These are phyloP conservation scores for Mycosphaerella sp. DNA, from an alignment of 2,329 filamentous ascomycete genomes.

Conservation along the genomic window DNA sequence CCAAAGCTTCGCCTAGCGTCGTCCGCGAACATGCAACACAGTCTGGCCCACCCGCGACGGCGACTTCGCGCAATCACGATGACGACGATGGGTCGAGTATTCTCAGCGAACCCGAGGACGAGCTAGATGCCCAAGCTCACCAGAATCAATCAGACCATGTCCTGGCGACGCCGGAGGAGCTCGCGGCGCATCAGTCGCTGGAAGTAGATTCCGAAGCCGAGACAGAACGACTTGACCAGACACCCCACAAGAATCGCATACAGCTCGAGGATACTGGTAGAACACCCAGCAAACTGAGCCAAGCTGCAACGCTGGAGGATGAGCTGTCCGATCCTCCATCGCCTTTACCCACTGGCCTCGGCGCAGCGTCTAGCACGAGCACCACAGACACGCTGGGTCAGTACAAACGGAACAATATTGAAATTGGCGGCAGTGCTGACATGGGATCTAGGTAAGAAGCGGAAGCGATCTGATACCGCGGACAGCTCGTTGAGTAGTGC, in stretches of 20 bases:
- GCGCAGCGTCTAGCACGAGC: conserved; percentile 31
- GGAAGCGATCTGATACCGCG: conserved; percentile 41
- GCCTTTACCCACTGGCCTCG: conserved; percentile 27
- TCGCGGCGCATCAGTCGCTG: conserved; percentile 24
- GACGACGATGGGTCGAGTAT: conserved; percentile 65
- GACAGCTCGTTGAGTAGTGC: conserved; percentile 37
- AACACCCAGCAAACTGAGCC: conserved; percentile 71
- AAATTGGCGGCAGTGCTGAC: not conserved
- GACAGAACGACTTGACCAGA: conserved; percentile 86
- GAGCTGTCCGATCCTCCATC: conserved; percentile 36
- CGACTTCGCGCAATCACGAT: conserved; percentile 16
- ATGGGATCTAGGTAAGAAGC: conserved; percentile 34
- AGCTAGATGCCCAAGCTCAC: conserved; percentile 41
- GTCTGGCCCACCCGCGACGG: not conserved
- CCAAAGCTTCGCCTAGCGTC: conserved; percentile 28
- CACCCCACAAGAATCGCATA: conserved; percentile 30
- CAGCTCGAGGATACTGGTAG: conserved; percentile 49
- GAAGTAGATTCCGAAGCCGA: conserved; percentile 77
- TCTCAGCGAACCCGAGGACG: conserved; percentile 84
- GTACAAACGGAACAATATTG: not conserved
- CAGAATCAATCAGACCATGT: conserved; percentile 8
- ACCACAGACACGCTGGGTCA: conserved; percentile 27
- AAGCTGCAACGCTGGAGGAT: conserved; percentile 45
- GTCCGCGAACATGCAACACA: conserved; percentile 12
- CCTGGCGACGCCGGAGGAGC: conserved; percentile 10